Percentiles rank a stretch among this genome's conserved stretches.
phyloP scores from a whole-genome alignment of 345 rosid genomes.

The Cochlearia excelsa region DNA sequence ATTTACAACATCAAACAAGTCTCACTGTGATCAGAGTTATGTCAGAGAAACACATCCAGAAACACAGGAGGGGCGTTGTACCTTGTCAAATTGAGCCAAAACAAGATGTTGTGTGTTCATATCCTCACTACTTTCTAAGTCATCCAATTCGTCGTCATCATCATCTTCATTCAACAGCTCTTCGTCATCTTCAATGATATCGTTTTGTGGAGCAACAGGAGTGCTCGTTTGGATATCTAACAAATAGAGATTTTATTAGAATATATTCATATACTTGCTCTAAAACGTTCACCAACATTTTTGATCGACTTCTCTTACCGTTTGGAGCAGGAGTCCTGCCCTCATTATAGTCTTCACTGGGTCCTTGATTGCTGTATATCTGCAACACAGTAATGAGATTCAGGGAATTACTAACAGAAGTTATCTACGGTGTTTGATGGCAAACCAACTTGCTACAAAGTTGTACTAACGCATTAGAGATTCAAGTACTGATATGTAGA shows the following conservation, averaged over 20 bases:
- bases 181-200: slow-evolving; percentile 69
- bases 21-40: slow-evolving; percentile 1
- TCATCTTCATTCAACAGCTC: slow-evolving; percentile 93
- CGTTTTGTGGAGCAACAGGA: slow-evolving; percentile 55
- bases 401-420: background rate
- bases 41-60: background rate
- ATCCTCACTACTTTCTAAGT: slow-evolving; percentile 82
- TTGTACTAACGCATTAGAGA: background rate
- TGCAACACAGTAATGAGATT: slow-evolving; percentile 30
- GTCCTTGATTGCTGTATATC: slow-evolving; percentile 97
- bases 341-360: slow-evolving; percentile 75
- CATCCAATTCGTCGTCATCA: slow-evolving; percentile 87
- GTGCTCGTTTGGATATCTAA: slow-evolving; percentile 77
- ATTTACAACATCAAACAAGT: slow-evolving; percentile 23
- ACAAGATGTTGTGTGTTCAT: slow-evolving; percentile 91
- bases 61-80: slow-evolving; percentile 22
- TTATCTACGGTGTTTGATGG: background rate
- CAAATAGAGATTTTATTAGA: slow-evolving; percentile 24
- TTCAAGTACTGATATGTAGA: background rate
- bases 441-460: slow-evolving; percentile 8
- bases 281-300: slow-evolving; percentile 13
- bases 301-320: slow-evolving; percentile 46
- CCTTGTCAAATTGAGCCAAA: slow-evolving; percentile 98
- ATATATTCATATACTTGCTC: background rate
- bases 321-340: slow-evolving; percentile 87